Conservation (phyloP, 1,284 basidiomycete species). For the Rhodotorula sp. region DNA sequence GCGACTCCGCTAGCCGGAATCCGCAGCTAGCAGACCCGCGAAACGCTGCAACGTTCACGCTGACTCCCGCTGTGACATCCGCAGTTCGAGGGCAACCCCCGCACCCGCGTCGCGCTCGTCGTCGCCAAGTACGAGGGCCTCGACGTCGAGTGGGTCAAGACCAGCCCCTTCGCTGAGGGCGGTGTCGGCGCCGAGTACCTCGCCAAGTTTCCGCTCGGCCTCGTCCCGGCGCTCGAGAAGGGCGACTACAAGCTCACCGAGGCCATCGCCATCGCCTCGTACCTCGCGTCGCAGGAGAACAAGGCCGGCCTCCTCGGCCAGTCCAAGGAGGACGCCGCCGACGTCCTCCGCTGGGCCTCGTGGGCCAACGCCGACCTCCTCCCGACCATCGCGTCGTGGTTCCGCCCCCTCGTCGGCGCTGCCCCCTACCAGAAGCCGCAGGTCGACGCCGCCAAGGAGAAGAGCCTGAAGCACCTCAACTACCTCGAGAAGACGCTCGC, state of each 20-base stretch:
- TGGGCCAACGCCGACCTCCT: slow-evolving; percentile 35
- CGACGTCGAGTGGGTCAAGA: slow-evolving; percentile 68
- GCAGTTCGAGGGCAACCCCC: slow-evolving; percentile 30
- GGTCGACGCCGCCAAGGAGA: slow-evolving; percentile 60
- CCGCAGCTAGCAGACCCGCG: too few relatives aligned
- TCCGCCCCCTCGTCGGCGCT: slow-evolving; percentile 61
- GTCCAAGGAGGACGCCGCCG: slow-evolving; percentile 38
- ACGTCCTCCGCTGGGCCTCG: slow-evolving; percentile 43
- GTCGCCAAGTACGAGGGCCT: slow-evolving; percentile 71
- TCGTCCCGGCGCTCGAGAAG: slow-evolving; percentile 76
- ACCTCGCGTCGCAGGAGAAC: slow-evolving; percentile 54
- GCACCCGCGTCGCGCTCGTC: slow-evolving; percentile 58
- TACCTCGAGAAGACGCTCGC: slow-evolving; percentile 74
- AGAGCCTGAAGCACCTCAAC: slow-evolving; percentile 51
- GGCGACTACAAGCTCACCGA: slow-evolving; percentile 77
- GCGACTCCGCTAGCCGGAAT: too few relatives aligned
- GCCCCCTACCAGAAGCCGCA: slow-evolving; percentile 58
- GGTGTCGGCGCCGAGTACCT: slow-evolving; percentile 36
- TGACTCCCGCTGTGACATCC: too few relatives aligned
- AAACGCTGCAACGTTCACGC: too few relatives aligned
- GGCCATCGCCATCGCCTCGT: slow-evolving; percentile 68
- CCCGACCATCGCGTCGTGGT: slow-evolving; percentile 78
- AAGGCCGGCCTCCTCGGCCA: slow-evolving; percentile 43
- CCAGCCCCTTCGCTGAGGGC: slow-evolving; percentile 70
- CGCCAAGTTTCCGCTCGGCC: slow-evolving; percentile 41